Conservation (phyloP, 176 grass and related monocot species). For the Alopecurus myosuroides region DNA sequence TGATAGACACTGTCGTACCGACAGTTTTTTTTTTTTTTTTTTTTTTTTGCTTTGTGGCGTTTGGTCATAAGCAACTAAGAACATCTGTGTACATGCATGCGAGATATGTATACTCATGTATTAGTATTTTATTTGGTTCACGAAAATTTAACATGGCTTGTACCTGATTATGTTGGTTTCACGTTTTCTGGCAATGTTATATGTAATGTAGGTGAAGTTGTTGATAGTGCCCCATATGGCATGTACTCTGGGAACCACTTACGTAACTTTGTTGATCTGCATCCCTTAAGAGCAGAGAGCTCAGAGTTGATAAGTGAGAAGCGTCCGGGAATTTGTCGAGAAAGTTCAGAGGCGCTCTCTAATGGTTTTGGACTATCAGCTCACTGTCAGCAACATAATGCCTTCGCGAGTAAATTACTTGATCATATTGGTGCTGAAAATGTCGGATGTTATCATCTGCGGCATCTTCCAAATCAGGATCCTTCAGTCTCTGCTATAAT, state of each 20-base stretch:
- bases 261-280: neutral
- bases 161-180: constrained; percentile 12
- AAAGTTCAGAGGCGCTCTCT: constrained; percentile 21
- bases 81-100: neutral
- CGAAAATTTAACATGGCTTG: neutral
- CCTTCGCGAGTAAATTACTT: constrained; percentile 14
- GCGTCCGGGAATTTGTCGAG: constrained; percentile 19
- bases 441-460: neutral
- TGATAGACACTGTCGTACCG: neutral
- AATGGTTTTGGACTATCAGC: constrained; percentile 39
- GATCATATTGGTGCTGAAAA: constrained; percentile 22
- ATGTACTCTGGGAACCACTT: neutral
- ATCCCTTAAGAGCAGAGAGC: constrained; percentile 25
- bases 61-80: neutral
- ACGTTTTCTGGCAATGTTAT: neutral
- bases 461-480: constrained; percentile 22
- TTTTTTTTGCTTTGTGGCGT: neutral
- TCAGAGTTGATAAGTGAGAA: constrained; percentile 22
- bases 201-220: constrained; percentile 22
- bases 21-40: neutral
- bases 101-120: neutral
- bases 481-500: constrained; percentile 17
- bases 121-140: neutral
- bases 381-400: constrained; percentile 4
- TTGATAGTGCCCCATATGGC: constrained; percentile 21